These are phyloP conservation scores for Ophiosphaerella korrae DNA, from an alignment of 2,329 filamentous ascomycete genomes.

Conservation along the genomic window DNA sequence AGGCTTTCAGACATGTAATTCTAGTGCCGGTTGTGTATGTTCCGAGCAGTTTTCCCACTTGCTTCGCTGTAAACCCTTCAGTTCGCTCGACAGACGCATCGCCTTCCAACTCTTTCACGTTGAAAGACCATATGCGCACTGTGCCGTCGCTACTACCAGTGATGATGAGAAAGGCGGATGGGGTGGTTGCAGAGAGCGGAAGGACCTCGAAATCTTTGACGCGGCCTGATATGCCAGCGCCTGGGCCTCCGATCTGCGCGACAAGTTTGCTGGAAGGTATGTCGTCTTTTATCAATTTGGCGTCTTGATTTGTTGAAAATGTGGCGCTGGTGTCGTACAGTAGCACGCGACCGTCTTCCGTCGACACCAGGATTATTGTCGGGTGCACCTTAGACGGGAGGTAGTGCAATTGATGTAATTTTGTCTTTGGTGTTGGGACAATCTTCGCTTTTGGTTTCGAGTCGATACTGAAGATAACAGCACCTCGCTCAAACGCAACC, in stretches of 20 bases:
- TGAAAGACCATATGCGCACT: constrained; percentile 76
- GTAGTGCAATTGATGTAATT: constrained; percentile 83
- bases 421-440: constrained; percentile 70
- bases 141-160: constrained; percentile 85
- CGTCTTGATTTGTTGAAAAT: constrained; percentile 34
- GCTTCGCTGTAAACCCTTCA: constrained; percentile 40
- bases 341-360: constrained; percentile 85
- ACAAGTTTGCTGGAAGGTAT: constrained; percentile 66
- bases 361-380: constrained; percentile 75
- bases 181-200: constrained; percentile 46
- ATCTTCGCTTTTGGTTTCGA: constrained; percentile 79
- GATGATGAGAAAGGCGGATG: constrained; percentile 60
- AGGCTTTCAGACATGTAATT: constrained; percentile 86
- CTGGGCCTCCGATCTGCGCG: constrained; percentile 78
- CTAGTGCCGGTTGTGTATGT: constrained; percentile 84
- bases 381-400: constrained; percentile 57
- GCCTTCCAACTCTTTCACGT: constrained; percentile 28
- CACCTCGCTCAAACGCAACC: constrained; percentile 85
- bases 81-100: constrained; percentile 15
- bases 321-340: constrained; percentile 75
- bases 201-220: constrained; percentile 88
- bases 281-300: constrained; percentile 51
- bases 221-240: constrained; percentile 68
- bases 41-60: constrained; percentile 71
- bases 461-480: constrained; percentile 86